phyloP scores from a whole-genome alignment of 2,329 filamentous ascomycete species.

The Cucurbitaria berberidis region DNA sequence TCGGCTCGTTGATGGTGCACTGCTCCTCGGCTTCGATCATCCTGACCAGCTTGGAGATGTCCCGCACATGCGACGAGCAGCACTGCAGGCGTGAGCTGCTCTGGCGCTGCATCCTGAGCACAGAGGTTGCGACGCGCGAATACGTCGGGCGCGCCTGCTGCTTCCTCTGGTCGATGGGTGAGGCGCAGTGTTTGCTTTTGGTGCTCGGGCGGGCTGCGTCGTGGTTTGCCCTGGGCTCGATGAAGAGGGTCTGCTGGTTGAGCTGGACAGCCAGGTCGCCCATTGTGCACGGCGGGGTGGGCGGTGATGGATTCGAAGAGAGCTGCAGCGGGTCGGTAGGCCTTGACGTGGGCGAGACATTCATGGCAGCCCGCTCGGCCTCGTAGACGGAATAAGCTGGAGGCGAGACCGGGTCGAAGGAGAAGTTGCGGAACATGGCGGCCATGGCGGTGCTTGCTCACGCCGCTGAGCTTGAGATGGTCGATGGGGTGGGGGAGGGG shows the following conservation, averaged over 20 bases:
- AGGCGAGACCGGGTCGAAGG: conserved; percentile 45
- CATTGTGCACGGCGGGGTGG: conserved; percentile 43
- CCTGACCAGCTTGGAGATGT: conserved; percentile 51
- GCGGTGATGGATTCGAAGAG: conserved; percentile 23
- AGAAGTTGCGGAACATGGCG: conserved; percentile 49
- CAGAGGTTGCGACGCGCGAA: conserved; percentile 44
- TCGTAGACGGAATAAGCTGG: conserved; percentile 33
- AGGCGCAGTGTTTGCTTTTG: conserved; percentile 30
- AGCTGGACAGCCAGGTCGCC: conserved; percentile 45
- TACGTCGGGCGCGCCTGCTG: conserved; percentile 27
- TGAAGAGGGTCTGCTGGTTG: conserved; percentile 41
- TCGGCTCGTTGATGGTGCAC: conserved; percentile 42
- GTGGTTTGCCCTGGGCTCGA: conserved; percentile 25
- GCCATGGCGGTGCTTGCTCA: not conserved
- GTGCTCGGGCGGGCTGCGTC: too few relatives aligned
- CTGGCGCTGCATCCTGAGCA: conserved; percentile 51
- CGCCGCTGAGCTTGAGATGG: not conserved
- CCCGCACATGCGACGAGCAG: conserved; percentile 46
- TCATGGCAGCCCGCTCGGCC: conserved; percentile 39
- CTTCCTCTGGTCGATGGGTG: conserved; percentile 15
- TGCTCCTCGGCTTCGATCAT: conserved; percentile 54
- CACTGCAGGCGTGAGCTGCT: conserved; percentile 50
- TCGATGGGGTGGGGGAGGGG: not conserved
- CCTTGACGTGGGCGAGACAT: conserved; percentile 43
- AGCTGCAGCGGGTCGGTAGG: conserved; percentile 9